These are phyloP conservation scores for Blastobotrys buckinghamii DNA, from an alignment of 1,139 yeast species.

Conservation along the genomic window DNA sequence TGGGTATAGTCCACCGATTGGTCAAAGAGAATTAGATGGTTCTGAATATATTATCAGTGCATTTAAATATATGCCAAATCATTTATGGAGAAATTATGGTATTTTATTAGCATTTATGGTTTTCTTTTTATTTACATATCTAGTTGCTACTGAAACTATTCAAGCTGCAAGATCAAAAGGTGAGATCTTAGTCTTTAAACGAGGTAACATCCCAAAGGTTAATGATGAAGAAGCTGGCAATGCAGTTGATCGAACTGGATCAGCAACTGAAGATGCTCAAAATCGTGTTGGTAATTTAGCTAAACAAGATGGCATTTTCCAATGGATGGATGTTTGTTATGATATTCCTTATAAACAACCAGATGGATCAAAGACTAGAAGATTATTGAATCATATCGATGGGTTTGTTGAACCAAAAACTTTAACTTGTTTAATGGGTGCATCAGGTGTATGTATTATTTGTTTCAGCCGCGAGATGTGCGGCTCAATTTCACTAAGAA, in stretches of 20 bases:
- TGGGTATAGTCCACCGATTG: constrained; percentile 39
- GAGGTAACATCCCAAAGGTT: constrained; percentile 35
- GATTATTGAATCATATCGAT: constrained; percentile 48
- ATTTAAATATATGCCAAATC: constrained; percentile 46
- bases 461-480: no score
- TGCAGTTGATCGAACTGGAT: constrained; percentile 1
- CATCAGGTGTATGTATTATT: constrained; percentile 63
- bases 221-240: constrained; percentile 21
- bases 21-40: constrained; percentile 51
- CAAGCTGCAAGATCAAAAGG: constrained; percentile 80
- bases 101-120: constrained; percentile 52
- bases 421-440: constrained; percentile 58
- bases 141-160: constrained; percentile 56
- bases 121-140: constrained; percentile 51
- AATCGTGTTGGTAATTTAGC: constrained; percentile 20
- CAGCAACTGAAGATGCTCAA: constrained; percentile 15
- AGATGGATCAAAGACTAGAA: constrained; percentile 35
- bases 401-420: constrained; percentile 61
- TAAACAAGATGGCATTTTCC: constrained; percentile 47
- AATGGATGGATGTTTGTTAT: constrained; percentile 74
- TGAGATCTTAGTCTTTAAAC: constrained; percentile 66
- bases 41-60: constrained; percentile 45
- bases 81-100: constrained; percentile 85
- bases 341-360: constrained; percentile 59
- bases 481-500: no score